Evolutionary conservation across 225 moss, liverwort and hornwort genomes (phyloP), one percentile per base, ranked within the genome.

Genomic region (Sphagnum tenellum): DNA sequence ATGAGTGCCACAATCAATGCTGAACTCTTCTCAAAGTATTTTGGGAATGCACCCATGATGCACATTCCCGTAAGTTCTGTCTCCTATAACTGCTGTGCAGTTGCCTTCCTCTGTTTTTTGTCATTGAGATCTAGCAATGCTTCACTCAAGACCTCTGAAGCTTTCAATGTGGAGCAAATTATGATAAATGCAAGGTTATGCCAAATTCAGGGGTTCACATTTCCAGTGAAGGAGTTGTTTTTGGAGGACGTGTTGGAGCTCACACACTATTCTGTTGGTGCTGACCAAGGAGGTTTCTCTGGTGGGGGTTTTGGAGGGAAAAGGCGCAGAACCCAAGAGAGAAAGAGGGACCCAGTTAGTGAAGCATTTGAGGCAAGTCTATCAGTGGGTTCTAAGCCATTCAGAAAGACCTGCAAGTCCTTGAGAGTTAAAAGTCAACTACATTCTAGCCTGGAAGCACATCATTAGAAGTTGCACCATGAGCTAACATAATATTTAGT

Each of bases 1-100:
- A 96, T 96, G 96, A 96, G 96, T 78, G 96, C 96, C 12, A 96
- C 96, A 47, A 96, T 96, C 58, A 96, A 96, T 70, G 96, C 96
- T 47, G 92, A 96, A 12, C 72, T 96, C 62, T 96, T 96, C 62
- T 92, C 96, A 13, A 80, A 69, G 72, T 96, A 92, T 65, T 96
- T 96, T 67, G 88, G 88, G 68, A 81, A 85, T 78, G 92, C 96
- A 63, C 96, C 92, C 45, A 92, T 96, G 96, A 88, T 86, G 82
- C 96, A 96, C 72, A 96, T 96, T 73, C 92, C 90, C 79, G 96
- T 96, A 66, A 79, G 73, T n/a, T 64, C 73, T 61, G 29, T 29
- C 29, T 29, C 29, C n/a, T n/a, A n/a, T n/a, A n/a, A 29, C 29
- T 29, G 29, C 29, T 29, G 29, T 29, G 29, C 29, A 29, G 29